Conservation (phyloP, 306 rosid genomes). For the Cercis canadensis region DNA sequence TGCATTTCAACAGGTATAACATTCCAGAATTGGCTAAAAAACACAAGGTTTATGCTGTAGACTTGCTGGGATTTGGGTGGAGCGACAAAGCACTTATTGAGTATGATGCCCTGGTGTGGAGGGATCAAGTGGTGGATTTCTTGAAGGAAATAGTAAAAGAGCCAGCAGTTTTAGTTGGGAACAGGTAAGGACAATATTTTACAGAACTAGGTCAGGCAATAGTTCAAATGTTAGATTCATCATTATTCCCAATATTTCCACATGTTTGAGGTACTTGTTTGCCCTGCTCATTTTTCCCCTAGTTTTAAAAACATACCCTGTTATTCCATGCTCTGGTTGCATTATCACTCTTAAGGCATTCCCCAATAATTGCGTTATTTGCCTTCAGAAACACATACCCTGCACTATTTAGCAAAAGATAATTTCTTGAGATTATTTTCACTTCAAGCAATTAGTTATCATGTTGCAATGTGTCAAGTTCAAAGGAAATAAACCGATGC, state of each 20-base stretch:
- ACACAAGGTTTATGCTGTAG: slow-evolving; percentile 90
- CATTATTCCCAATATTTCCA: background rate
- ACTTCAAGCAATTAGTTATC: background rate
- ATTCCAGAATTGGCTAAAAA: slow-evolving; percentile 90
- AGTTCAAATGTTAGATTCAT: slow-evolving; percentile 5
- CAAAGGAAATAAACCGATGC: background rate
- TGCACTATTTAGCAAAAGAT: background rate
- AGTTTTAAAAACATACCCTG: slow-evolving; percentile 1
- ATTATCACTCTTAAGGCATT: slow-evolving; percentile 13
- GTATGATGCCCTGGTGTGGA: slow-evolving; percentile 94
- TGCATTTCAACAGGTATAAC: slow-evolving; percentile 66
- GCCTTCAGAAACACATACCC: background rate
- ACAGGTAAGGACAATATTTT: slow-evolving; percentile 57
- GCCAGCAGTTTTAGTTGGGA: slow-evolving; percentile 84
- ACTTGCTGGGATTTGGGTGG: slow-evolving; percentile 98
- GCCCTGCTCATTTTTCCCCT: background rate
- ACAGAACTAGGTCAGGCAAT: slow-evolving; percentile 7
- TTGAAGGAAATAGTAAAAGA: slow-evolving; percentile 89
- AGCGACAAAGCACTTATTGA: slow-evolving; percentile 94
- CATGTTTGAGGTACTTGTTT: background rate
- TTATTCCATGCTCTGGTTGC: slow-evolving; percentile 11
- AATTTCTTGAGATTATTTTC: background rate
- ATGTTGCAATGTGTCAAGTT: slow-evolving; percentile 11
- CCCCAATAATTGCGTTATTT: slow-evolving; percentile 3
- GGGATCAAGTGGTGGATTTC: slow-evolving; percentile 88